A percentile compares a stretch with the other conserved stretches of the same genome.
Evolutionary conservation across 1,139 yeast species (phyloP).

Genomic region (Zygosaccharomyces sapae): DNA sequence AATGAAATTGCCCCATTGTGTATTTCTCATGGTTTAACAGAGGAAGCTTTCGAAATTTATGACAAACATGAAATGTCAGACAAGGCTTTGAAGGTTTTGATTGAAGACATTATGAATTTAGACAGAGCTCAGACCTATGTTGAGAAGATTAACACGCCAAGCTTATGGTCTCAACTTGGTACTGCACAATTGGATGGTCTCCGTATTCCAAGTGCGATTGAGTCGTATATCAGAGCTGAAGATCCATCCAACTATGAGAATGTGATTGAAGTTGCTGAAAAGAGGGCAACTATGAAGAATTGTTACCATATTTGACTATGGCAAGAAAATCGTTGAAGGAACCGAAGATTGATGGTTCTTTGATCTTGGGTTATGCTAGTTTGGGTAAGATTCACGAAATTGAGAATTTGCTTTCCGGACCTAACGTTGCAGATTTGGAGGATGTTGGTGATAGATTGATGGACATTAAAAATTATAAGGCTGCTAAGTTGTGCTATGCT

Average conservation of each 20-base stretch:
- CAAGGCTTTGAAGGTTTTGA: slow-evolving; percentile 85
- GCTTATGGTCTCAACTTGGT: slow-evolving; percentile 93
- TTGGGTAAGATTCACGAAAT: slow-evolving; percentile 73
- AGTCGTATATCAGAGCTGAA: slow-evolving; percentile 81
- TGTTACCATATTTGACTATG: slow-evolving; percentile 81
- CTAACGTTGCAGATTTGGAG: slow-evolving; percentile 92
- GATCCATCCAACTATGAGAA: slow-evolving; percentile 88
- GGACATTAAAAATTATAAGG: slow-evolving; percentile 78
- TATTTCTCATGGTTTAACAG: slow-evolving; percentile 80
- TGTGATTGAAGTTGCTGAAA: slow-evolving; percentile 94
- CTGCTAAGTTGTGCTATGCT: slow-evolving; percentile 83
- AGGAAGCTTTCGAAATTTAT: slow-evolving; percentile 93
- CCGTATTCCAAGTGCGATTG: slow-evolving; percentile 87
- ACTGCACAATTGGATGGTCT: slow-evolving; percentile 93
- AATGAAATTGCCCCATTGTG: slow-evolving; percentile 91
- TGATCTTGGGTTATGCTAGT: slow-evolving; percentile 81
- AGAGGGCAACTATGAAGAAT: slow-evolving; percentile 94
- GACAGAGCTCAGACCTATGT: slow-evolving; percentile 95
- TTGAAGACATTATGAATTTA: slow-evolving; percentile 87
- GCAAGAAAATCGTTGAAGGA: slow-evolving; percentile 93
- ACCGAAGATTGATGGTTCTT: slow-evolving; percentile 87
- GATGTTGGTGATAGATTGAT: slow-evolving; percentile 88
- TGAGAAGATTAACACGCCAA: slow-evolving; percentile 80
- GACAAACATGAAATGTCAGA: slow-evolving; percentile 74
- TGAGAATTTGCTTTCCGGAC: slow-evolving; percentile 75